phyloP scores from a whole-genome alignment of 202 grass and related monocot genomes.

The Dendrocalamus latiflorus region DNA sequence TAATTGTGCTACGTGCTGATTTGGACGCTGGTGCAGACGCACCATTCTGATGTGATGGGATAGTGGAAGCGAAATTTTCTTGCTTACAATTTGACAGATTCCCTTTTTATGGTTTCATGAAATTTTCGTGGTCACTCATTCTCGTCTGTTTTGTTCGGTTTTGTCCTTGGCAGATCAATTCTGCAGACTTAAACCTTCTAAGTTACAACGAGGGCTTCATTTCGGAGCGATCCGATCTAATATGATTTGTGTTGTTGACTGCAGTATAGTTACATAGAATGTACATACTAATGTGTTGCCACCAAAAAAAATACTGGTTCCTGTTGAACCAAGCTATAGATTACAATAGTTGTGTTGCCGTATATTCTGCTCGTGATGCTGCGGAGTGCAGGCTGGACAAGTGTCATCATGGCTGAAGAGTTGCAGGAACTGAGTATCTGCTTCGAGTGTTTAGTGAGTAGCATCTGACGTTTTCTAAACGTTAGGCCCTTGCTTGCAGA shows the following conservation, averaged over 20 bases:
- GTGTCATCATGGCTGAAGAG: neutral
- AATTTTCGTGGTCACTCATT: slow-evolving; percentile 1
- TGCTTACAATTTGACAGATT: neutral
- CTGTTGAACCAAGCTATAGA: neutral
- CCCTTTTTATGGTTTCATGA: neutral
- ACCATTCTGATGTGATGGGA: neutral
- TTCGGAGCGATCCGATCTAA: neutral
- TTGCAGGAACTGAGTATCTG: neutral
- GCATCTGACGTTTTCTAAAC: neutral
- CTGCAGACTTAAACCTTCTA: neutral
- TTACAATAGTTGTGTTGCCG: neutral
- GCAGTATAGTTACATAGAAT: neutral
- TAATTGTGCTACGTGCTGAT: neutral
- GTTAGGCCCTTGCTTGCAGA: neutral
- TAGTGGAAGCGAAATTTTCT: slow-evolving; percentile 2
- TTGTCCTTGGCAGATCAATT: neutral
- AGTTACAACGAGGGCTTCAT: neutral
- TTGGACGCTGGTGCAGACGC: neutral
- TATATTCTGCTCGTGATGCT: neutral
- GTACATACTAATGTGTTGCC: neutral
- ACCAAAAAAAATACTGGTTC: neutral
- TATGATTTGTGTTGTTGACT: neutral
- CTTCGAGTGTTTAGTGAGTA: neutral
- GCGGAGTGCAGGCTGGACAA: neutral
- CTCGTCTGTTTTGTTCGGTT: neutral